phyloP scores from a whole-genome alignment of 2,329 filamentous ascomycete genomes.

The Venturiaceae sp. region DNA sequence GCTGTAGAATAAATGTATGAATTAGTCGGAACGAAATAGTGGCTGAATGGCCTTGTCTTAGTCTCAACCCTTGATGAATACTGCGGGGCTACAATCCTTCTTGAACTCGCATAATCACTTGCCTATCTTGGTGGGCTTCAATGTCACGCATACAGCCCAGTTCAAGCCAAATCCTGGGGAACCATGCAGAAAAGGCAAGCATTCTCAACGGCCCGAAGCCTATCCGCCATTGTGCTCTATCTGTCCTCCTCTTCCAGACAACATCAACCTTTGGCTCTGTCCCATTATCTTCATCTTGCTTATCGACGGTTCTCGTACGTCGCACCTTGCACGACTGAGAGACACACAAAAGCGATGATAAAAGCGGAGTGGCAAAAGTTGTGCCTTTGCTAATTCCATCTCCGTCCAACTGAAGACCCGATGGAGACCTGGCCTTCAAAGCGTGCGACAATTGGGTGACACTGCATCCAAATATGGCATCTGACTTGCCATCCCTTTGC shows the following conservation, averaged over 20 bases:
- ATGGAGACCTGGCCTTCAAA: background rate
- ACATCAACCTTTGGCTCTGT: background rate
- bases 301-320: background rate
- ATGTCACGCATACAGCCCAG: background rate
- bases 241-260: background rate
- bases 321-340: background rate
- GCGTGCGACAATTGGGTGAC: background rate
- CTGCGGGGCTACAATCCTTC: background rate
- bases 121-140: background rate
- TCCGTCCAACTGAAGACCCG: background rate
- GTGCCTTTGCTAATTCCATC: background rate
- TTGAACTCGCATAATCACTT: background rate
- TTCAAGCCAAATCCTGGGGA: background rate
- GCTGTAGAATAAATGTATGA: background rate
- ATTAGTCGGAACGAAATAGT: background rate
- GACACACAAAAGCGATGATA: background rate
- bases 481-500: background rate
- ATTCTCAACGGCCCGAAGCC: background rate
- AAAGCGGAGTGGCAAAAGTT: background rate
- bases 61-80: background rate
- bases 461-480: background rate
- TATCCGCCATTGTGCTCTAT: too few species aligned
- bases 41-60: background rate
- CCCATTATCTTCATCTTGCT: background rate
- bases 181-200: background rate